These are phyloP conservation scores for Colletotrichum tamarilloi DNA, from an alignment of 2,329 filamentous ascomycete species.

Conservation along the genomic window DNA sequence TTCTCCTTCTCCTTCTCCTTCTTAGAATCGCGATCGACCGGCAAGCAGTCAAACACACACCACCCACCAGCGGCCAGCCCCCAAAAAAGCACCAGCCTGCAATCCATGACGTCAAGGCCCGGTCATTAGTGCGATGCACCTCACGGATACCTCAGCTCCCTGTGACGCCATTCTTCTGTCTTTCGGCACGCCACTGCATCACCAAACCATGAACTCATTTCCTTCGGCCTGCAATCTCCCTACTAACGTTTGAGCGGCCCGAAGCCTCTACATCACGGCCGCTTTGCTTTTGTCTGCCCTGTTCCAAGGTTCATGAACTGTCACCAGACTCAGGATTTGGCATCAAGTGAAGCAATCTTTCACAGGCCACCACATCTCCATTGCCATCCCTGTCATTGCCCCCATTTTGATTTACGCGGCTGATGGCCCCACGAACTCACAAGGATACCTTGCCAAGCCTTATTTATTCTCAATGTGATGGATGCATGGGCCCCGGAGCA, in stretches of 20 bases:
- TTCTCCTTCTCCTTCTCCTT: neutral
- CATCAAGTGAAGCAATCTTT: neutral
- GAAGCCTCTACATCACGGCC: neutral
- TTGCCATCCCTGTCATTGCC: neutral
- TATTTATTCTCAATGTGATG: neutral
- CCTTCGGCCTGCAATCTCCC: constrained; percentile 9
- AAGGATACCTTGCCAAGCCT: neutral
- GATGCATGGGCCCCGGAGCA: neutral
- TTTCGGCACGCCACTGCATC: constrained; percentile 33
- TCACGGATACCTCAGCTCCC: constrained; percentile 1
- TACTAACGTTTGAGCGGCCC: neutral
- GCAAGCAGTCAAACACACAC: neutral
- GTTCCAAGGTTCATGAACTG: neutral
- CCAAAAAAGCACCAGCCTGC: neutral
- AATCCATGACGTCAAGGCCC: constrained; percentile 34
- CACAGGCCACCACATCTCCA: neutral
- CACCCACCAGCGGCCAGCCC: neutral
- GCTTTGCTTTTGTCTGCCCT: neutral
- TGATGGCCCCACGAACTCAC: neutral
- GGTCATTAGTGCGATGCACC: constrained; percentile 25
- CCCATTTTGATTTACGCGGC: neutral
- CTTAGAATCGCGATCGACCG: constrained; percentile 14
- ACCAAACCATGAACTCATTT: constrained; percentile 8
- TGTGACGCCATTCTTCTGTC: constrained; percentile 32
- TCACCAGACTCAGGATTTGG: neutral